A percentile compares a stretch with the other conserved stretches of the same genome.
phyloP scores from a whole-genome alignment of 2,329 filamentous ascomycete genomes.

The Ophiostoma sp. region DNA sequence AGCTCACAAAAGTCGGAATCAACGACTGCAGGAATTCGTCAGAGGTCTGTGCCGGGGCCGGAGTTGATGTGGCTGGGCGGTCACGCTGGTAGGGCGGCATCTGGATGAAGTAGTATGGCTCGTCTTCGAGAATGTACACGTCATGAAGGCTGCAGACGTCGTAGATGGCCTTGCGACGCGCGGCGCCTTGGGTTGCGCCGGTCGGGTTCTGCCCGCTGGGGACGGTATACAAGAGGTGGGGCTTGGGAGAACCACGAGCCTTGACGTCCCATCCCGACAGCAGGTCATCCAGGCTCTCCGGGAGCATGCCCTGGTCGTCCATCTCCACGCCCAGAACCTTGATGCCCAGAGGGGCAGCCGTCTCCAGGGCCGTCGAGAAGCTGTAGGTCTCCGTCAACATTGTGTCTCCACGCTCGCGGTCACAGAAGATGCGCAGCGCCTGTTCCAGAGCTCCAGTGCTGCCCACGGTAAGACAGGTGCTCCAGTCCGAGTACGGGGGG shows the following conservation, averaged over 20 bases:
- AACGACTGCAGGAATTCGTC: slow-evolving; percentile 73
- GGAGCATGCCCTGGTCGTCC: slow-evolving; percentile 56
- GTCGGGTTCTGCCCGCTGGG: slow-evolving; percentile 88
- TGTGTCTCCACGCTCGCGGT: slow-evolving; percentile 67
- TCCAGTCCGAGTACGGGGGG: slow-evolving; percentile 90
- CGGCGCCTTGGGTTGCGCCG: slow-evolving; percentile 72
- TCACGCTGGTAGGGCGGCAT: slow-evolving; percentile 72
- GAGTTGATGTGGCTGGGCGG: slow-evolving; percentile 40
- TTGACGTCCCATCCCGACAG: slow-evolving; percentile 52
- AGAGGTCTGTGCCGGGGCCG: slow-evolving; percentile 4
- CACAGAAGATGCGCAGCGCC: slow-evolving; percentile 76
- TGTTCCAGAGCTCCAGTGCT: slow-evolving; percentile 86
- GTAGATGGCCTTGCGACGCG: slow-evolving; percentile 73
- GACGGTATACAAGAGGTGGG: slow-evolving; percentile 60
- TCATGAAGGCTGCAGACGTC: slow-evolving; percentile 79
- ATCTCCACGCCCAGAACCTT: slow-evolving; percentile 52
- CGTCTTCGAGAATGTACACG: slow-evolving; percentile 84
- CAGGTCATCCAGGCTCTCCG: slow-evolving; percentile 53
- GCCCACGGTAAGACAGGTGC: slow-evolving; percentile 77
- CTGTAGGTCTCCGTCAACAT: slow-evolving; percentile 89
- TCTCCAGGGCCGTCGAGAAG: slow-evolving; percentile 72
- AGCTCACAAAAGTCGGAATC: slow-evolving; percentile 72
- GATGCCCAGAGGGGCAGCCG: slow-evolving; percentile 55
- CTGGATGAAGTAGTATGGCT: slow-evolving; percentile 93
- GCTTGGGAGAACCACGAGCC: slow-evolving; percentile 49